Base-by-base conservation (phyloP, 2,329 filamentous ascomycete species). In the Colletotrichum abscissum region DNA sequence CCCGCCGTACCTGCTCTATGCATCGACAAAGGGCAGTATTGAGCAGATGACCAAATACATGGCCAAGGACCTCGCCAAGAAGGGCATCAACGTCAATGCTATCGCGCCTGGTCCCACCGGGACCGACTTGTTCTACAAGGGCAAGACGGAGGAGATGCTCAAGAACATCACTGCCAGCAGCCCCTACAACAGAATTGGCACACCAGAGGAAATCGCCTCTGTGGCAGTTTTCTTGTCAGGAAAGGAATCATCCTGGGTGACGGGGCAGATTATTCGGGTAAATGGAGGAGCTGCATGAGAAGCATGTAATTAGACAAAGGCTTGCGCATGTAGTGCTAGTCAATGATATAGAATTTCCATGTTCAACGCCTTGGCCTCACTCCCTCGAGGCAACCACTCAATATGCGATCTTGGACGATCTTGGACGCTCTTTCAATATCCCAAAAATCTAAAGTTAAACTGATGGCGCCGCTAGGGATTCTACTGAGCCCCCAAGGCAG, bases 401-500 rank as follows among this genome's bases (percentile, higher is more conserved):
- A 35, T 5, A 11, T 46, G 24, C 16, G 3, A 62, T 30, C 28
- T n/a, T 12, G 9, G 28, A 46, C 30, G 24, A 62, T n/a, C 28
- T 24, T 12, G 9, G 28, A 46, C 22, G 30, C n/a, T 28, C 69
- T 49, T 22, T 22, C 19, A 49, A 24, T 62, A 26, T 26, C 19
- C 60, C 9, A 22, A 26, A 24, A n/a, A 14, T 56, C 30, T 55
- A 9, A 14, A 11, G 7, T 5, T 12, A 42, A 9, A 24, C 4
- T 46, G 16, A 16, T 38, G n/a, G 33, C 1, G 52, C 42, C 4
- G 16, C 4, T 54, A 5, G 26, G 11, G 16, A n/a, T 52, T 42
- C 60, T 57, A 66, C 67, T 79, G 79, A 14, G 91, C 93, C 2
- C 94, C 94, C 62, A 98, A 84, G 22, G 87, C 84, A 69, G 89